Evolutionary conservation across 345 rosid species (phyloP).

Genomic region (Xanthoceras sorbifolium): DNA sequence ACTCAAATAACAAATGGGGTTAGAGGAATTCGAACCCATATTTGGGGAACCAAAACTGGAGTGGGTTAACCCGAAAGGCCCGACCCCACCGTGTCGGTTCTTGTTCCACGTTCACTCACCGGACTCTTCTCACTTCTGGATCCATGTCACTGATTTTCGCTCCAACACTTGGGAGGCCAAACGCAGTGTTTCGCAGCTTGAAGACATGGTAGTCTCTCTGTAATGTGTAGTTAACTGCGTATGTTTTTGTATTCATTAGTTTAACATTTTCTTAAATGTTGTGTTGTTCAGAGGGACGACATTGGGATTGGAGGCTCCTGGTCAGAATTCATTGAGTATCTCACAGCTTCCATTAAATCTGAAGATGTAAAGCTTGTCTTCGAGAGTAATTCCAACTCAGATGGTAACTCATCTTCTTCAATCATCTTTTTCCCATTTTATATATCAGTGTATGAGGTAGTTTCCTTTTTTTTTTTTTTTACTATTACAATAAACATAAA

Average conservation of each 20-base stretch:
- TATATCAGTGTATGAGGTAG: background rate
- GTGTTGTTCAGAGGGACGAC: constrained; percentile 64
- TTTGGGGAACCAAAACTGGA: constrained; percentile 68
- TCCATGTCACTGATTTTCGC: constrained; percentile 68
- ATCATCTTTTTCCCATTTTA: background rate
- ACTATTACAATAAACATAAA: too few relatives aligned
- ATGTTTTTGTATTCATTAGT: background rate
- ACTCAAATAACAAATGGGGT: constrained; percentile 28
- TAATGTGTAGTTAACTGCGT: too few relatives aligned
- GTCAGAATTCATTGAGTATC: constrained; percentile 80
- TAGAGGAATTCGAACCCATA: constrained; percentile 62
- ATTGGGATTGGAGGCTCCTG: constrained; percentile 84
- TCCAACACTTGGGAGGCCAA: constrained; percentile 59
- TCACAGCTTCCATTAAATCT: constrained; percentile 63
- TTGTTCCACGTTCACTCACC: constrained; percentile 69
- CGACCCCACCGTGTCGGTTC: constrained; percentile 49
- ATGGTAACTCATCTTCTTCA: constrained; percentile 34
- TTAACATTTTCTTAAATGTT: background rate
- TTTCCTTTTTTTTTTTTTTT: too few relatives aligned
- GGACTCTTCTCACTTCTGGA: constrained; percentile 53
- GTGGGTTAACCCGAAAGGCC: constrained; percentile 33
- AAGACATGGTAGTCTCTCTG: constrained; percentile 60
- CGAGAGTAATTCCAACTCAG: constrained; percentile 37
- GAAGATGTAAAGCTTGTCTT: constrained; percentile 74
- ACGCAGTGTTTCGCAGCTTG: constrained; percentile 69